Percentiles rank a stretch among this genome's conserved stretches.
These are phyloP conservation scores for Furculomyces boomerangus DNA, from an alignment of 371 early-diverging fungal species.

Conservation along the genomic window DNA sequence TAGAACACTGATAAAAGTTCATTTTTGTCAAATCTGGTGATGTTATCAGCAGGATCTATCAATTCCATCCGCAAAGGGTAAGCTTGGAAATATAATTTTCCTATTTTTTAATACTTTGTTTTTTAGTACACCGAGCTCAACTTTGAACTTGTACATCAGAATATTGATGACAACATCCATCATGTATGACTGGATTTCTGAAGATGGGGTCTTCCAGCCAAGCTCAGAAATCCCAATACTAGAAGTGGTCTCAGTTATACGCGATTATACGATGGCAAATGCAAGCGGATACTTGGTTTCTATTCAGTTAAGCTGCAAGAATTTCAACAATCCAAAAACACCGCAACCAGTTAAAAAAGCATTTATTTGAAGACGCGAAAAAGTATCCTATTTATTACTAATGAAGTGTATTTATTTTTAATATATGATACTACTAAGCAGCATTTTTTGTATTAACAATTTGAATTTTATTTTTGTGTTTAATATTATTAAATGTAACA, in stretches of 20 bases:
- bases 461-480: too few relatives aligned
- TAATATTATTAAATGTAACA: too few relatives aligned
- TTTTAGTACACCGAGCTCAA: constrained; percentile 28
- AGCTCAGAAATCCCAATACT: background rate
- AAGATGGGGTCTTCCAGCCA: background rate
- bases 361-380: too few relatives aligned
- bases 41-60: constrained; percentile 47
- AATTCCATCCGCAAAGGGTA: constrained; percentile 40
- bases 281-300: background rate
- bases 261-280: background rate
- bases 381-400: background rate
- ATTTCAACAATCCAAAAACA: background rate
- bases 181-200: constrained; percentile 71
- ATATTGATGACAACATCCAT: constrained; percentile 77
- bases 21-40: constrained; percentile 33
- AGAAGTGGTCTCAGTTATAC: constrained; percentile 1
- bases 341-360: background rate
- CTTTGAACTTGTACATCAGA: constrained; percentile 37
- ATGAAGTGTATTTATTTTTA: background rate
- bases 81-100: background rate
- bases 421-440: background rate
- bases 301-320: constrained; percentile 1
- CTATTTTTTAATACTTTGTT: background rate
- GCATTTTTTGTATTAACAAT: too few relatives aligned
- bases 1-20: constrained; percentile 2